phyloP scores from a whole-genome alignment of 2,329 filamentous ascomycete species.

The Metarhizium sp. region DNA sequence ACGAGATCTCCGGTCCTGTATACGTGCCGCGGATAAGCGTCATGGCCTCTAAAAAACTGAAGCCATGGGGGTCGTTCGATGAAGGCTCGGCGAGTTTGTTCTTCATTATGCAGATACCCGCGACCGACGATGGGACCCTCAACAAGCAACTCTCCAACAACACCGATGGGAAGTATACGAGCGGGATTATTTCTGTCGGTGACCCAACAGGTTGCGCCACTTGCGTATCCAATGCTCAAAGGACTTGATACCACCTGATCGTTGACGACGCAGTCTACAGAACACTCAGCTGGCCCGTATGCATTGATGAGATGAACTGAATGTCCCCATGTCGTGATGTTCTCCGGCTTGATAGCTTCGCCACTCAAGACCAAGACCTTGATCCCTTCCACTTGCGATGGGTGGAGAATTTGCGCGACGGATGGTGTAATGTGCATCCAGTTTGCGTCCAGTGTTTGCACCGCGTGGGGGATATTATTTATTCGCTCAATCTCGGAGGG shows the following conservation, averaged over 20 bases:
- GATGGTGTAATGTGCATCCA: background rate
- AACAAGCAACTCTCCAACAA: background rate
- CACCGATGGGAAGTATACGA: background rate
- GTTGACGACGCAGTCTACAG: background rate
- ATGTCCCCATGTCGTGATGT: background rate
- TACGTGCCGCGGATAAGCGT: too few species aligned
- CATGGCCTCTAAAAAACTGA: too few species aligned
- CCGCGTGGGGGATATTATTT: too few species aligned
- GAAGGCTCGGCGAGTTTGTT: background rate
- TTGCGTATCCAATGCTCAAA: background rate
- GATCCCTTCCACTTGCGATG: background rate
- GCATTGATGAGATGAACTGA: background rate
- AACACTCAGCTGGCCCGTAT: background rate
- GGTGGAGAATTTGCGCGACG: background rate
- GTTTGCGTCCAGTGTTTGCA: background rate
- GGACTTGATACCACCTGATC: background rate
- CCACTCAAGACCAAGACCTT: background rate
- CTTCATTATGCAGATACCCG: background rate
- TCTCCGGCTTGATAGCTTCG: background rate
- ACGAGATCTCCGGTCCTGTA: too few species aligned
- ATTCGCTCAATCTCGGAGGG: too few species aligned
- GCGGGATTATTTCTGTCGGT: background rate
- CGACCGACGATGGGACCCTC: background rate
- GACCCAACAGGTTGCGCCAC: background rate
- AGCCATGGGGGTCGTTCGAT: too few species aligned